Evolutionary conservation across 2,329 filamentous ascomycete species (phyloP).

Genomic region (Aspergillus latus): DNA sequence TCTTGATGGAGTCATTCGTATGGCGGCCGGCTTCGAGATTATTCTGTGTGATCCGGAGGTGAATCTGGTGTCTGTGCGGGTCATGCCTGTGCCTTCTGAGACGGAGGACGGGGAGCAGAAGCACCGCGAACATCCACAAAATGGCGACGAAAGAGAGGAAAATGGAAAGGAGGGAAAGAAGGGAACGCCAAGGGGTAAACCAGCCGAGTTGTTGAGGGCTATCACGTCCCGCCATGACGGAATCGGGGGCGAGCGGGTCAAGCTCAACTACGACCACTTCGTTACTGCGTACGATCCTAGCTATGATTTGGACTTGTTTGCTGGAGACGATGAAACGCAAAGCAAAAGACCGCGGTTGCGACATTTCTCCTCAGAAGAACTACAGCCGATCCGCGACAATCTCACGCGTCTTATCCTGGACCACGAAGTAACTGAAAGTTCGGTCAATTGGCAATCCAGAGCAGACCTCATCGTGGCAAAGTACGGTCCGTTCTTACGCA

Average conservation of each 20-base stretch:
- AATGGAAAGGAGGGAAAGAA: background rate
- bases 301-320: slow-evolving; percentile 45
- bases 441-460: slow-evolving; percentile 65
- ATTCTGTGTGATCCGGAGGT: slow-evolving; percentile 64
- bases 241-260: slow-evolving; percentile 42
- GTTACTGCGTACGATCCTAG: slow-evolving; percentile 44
- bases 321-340: background rate
- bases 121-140: background rate
- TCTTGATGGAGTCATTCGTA: slow-evolving; percentile 64
- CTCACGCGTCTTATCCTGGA: slow-evolving; percentile 45
- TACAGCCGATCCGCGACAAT: slow-evolving; percentile 45
- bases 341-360: slow-evolving; percentile 43
- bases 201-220: slow-evolving; percentile 16
- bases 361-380: slow-evolving; percentile 26
- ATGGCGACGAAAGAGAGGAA: background rate
- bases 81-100: slow-evolving; percentile 25
- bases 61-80: slow-evolving; percentile 39
- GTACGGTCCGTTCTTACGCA: slow-evolving; percentile 57
- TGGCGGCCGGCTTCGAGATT: slow-evolving; percentile 70
- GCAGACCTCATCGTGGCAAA: slow-evolving; percentile 65
- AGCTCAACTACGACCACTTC: slow-evolving; percentile 51
- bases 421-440: slow-evolving; percentile 26
- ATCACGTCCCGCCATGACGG: slow-evolving; percentile 32
- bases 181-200: background rate
- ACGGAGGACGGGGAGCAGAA: background rate